Base-by-base conservation (phyloP, 768 basidiomycete species). In the Rhizopogon vulgaris region DNA sequence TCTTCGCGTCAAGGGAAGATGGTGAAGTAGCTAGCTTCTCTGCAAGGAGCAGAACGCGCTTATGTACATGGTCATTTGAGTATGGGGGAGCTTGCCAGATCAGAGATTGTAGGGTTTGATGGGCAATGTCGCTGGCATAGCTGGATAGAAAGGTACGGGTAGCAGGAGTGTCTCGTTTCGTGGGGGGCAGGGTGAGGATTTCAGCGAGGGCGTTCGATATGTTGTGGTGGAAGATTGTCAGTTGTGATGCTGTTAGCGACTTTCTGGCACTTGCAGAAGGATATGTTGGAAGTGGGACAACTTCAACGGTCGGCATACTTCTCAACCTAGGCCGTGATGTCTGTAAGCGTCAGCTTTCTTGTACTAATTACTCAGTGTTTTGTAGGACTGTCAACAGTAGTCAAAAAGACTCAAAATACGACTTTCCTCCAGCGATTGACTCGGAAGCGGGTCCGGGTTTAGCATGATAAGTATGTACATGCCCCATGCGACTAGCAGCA, bases 61-160 rank as follows among this genome's bases (percentile, higher is more conserved):
- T 72, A 17, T 69, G 71, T 42, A 88, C 78, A 14, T 67, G 56
- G 38, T 66, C 71, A 38, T 83, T 77, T 10, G 73, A 66, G 32
- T 64, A 66, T 4, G 56, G 51, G 5, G 63, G 54, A 4, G 58
- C 52, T 24, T 69, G 71, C 86, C 86, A 88, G 54, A 89, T 81
- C 34, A 88, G 69, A 8, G 68, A 56, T 41, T 84, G 73, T 1
- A 89, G 71, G 6, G 59, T 60, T 37, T 77, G 74, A 24, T 75
- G 70, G 8, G 86, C 84, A 1, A 66, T 65, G 57, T 87, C 81
- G 52, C 73, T 72, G 11, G 74, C 77, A 55, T 84, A 90, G 7
- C 78, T 78, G 12, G 76, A 69, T 40, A 88, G 17, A 60, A 85
- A 87, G 3, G 62, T 59, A 17, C 70, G 67, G 1, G 77, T 72